These are phyloP conservation scores for Usnea hakonensis DNA, from an alignment of 495 filamentous ascomycete species.

Conservation along the genomic window DNA sequence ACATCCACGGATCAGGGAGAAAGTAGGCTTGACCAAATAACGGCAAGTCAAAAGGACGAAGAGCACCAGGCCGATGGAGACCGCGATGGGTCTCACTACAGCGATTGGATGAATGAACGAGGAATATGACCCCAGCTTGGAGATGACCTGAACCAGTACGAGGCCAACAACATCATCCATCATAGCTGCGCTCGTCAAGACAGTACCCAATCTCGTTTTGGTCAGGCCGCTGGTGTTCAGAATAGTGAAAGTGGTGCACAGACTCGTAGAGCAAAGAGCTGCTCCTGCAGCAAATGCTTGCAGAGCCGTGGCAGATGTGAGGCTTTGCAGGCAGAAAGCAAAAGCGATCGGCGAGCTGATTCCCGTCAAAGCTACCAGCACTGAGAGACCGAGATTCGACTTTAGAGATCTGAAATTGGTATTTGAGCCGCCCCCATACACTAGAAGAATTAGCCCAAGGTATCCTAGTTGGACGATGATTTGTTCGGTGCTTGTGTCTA, in stretches of 20 bases:
- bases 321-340: slow-evolving; percentile 49
- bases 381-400: slow-evolving; percentile 52
- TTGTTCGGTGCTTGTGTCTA: slow-evolving; percentile 41
- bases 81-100: slow-evolving; percentile 51
- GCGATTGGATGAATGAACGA: slow-evolving; percentile 35
- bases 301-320: slow-evolving; percentile 35
- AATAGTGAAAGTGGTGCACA: slow-evolving; percentile 74
- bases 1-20: background rate
- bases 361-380: slow-evolving; percentile 55
- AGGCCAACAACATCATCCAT: slow-evolving; percentile 77
- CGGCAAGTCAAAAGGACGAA: slow-evolving; percentile 39
- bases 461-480: slow-evolving; percentile 65
- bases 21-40: slow-evolving; percentile 34
- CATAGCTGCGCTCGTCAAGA: slow-evolving; percentile 67
- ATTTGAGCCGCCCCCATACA: slow-evolving; percentile 67
- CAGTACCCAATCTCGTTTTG: slow-evolving; percentile 57
- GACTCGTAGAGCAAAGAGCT: slow-evolving; percentile 64
- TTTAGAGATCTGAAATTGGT: slow-evolving; percentile 52
- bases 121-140: slow-evolving; percentile 37
- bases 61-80: slow-evolving; percentile 49
- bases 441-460: slow-evolving; percentile 63
- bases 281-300: slow-evolving; percentile 71
- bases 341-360: slow-evolving; percentile 58
- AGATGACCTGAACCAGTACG: slow-evolving; percentile 66
- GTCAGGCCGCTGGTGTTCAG: slow-evolving; percentile 49